Evolutionary conservation across 169 alveolate species (phyloP), one percentile per base, ranked within the genome.

Genomic region (Condylostoma magnum): DNA sequence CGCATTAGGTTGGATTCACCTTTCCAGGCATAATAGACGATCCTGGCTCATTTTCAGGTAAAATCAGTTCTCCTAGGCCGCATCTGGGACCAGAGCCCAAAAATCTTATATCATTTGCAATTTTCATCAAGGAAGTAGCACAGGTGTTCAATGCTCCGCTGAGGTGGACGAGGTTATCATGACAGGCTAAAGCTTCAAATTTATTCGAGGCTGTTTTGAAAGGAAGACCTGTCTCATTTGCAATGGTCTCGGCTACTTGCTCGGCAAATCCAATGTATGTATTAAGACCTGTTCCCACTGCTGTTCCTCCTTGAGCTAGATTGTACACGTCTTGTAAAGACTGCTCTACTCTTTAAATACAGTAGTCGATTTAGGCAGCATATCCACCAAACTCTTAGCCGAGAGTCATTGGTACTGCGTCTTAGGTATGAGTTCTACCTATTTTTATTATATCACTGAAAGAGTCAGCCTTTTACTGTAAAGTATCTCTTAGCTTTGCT

Each of bases 361-460:
- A 75, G 20, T 75, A 38, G 67, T 87, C 82, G 1, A 86, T 78
- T 60, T 86, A 74, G 22, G 90, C 76, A 3, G 90, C 94, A 80
- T 90, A 95, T 31, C 95, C 97, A 34, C 90, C 54, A 70, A 95
- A 93, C 56, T 93, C 97, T 84, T 95, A 87, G 1, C 98, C 98
- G 28, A 95, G 84, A 4, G 97, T 95, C 74, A 95, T 63, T 4
- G 98, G 98, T 44, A 96, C 92, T 10, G 97, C 98, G 82, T 95
- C 98, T 82, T 93, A 90, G 55, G 94, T 84, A 74, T 95, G 98
- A 27, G 98, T 95, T 74, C 98, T 87, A 4, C 98, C 98, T 41
- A 95, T 90, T 77, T 92, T 92, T 10, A 94, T 86, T 50, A 94
- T 77, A 30, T 82, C 77, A 31, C 77, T 76, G 79, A 91, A 94